Evolutionary conservation across 176 grass and related monocot genomes (phyloP).

Genomic region (Oryza longistaminata): DNA sequence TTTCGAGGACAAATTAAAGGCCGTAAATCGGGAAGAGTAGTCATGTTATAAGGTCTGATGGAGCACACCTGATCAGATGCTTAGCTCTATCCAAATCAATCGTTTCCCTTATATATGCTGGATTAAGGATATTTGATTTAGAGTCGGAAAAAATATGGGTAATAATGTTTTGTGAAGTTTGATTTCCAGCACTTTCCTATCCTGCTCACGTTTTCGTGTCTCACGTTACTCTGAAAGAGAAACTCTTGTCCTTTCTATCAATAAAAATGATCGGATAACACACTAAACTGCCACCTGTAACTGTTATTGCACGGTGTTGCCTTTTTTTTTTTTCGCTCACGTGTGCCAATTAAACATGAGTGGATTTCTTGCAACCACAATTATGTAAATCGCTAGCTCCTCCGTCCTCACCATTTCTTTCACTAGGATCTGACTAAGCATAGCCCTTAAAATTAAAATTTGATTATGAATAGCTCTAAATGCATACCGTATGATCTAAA

Average conservation of each 20-base stretch:
- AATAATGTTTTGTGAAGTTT: neutral
- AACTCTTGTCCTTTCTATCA: conserved; percentile 1
- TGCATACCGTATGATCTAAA: neutral
- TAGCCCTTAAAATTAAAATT: neutral
- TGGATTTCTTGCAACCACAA: conserved; percentile 8
- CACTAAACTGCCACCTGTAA: neutral
- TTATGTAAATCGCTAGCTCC: neutral
- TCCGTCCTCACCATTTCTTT: neutral
- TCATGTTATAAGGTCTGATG: no score
- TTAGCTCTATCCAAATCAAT: neutral
- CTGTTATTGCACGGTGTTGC: neutral
- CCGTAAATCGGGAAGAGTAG: no score
- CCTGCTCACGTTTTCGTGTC: conserved; percentile 36
- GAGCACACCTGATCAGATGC: no score
- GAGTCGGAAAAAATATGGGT: neutral
- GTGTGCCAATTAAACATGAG: conserved; percentile 4
- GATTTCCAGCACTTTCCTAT: conserved; percentile 3
- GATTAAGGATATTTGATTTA: neutral
- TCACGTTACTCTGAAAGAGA: conserved; percentile 17
- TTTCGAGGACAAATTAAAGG: no score
- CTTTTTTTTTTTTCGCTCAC: conserved; percentile 2
- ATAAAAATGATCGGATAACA: neutral
- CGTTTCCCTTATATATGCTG: neutral
- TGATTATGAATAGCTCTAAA: neutral
- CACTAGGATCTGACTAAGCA: neutral